Conservation (phyloP, 2,329 filamentous ascomycete genomes). For the Polychaeton citri region DNA sequence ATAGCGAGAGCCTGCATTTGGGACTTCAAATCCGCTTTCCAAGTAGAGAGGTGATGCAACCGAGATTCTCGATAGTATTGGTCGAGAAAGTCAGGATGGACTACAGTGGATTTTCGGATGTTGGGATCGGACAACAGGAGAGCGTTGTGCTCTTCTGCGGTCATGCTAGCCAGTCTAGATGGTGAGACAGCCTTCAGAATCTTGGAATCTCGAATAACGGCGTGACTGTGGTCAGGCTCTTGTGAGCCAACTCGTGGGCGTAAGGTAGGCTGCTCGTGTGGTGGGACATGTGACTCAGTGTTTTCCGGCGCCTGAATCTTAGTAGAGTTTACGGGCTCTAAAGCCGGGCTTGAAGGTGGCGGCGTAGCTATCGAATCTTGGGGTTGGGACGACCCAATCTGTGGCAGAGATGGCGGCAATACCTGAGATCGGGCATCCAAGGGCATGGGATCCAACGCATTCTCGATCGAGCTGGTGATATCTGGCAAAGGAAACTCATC, state of each 20-base stretch:
- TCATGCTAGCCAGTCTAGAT: conserved; percentile 40
- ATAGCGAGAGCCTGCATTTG: conserved; percentile 69
- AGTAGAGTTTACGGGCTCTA: neutral
- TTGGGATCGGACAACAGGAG: conserved; percentile 70
- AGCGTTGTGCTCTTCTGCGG: conserved; percentile 87
- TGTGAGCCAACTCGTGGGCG: conserved; percentile 18
- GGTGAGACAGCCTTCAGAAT: conserved; percentile 14
- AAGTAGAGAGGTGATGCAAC: conserved; percentile 85
- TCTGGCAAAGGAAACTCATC: conserved; percentile 17
- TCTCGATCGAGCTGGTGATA: conserved; percentile 22
- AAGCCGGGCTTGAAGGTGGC: conserved; percentile 7
- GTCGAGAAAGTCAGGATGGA: conserved; percentile 84
- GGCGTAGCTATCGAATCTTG: conserved; percentile 9
- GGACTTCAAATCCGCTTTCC: conserved; percentile 90
- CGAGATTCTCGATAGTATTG: conserved; percentile 94
- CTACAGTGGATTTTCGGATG: conserved; percentile 76
- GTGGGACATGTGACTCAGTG: neutral
- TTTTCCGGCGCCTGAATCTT: neutral
- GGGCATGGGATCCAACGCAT: conserved; percentile 11
- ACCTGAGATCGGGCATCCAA: neutral
- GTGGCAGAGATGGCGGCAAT: neutral
- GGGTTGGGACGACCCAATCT: neutral
- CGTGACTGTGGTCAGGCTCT: conserved; percentile 20
- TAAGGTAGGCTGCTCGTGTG: neutral
- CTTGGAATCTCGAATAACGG: conserved; percentile 18